phyloP scores from a whole-genome alignment of 352 stramenopile species.

The Globisporangium paroecandrum region DNA sequence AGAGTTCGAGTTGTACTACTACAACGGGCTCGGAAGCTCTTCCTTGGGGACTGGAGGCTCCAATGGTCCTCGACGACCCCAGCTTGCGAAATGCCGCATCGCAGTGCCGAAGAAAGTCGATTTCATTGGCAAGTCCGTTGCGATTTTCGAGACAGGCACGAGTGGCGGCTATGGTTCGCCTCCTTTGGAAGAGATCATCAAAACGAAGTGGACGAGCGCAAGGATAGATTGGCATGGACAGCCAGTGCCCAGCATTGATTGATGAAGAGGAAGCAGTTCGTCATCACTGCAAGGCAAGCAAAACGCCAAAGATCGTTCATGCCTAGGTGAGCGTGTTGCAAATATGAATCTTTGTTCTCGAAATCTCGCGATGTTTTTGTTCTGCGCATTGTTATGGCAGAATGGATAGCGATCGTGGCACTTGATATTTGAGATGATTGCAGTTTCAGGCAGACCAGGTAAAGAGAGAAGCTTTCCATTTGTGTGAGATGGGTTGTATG shows the following conservation, averaged over 20 bases:
- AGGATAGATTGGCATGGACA: constrained; percentile 46
- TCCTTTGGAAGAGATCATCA: constrained; percentile 74
- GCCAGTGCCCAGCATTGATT: constrained; percentile 48
- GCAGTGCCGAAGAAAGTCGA: constrained; percentile 30
- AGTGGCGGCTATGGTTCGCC: constrained; percentile 44
- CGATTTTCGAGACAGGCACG: constrained; percentile 37
- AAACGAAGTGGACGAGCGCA: constrained; percentile 66
- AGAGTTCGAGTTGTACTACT: constrained; percentile 39
- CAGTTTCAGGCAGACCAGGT: too few species aligned
- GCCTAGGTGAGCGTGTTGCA: neutral
- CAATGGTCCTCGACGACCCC: constrained; percentile 24
- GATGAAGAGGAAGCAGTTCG: neutral
- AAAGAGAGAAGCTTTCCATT: neutral
- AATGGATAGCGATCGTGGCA: too few species aligned
- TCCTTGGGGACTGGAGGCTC: neutral
- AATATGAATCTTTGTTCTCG: neutral
- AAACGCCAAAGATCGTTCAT: neutral
- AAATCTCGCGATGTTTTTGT: too few species aligned
- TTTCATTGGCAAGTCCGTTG: constrained; percentile 69
- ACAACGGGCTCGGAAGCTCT: constrained; percentile 36
- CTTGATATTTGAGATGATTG: too few species aligned
- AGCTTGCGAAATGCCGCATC: constrained; percentile 43
- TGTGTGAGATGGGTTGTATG: neutral
- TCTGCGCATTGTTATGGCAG: too few species aligned
- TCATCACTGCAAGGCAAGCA: neutral